A percentile compares a stretch with the other conserved stretches of the same genome.
These are phyloP conservation scores for Plasmodium knowlesi DNA, from an alignment of 169 alveolate species.

Conservation along the genomic window DNA sequence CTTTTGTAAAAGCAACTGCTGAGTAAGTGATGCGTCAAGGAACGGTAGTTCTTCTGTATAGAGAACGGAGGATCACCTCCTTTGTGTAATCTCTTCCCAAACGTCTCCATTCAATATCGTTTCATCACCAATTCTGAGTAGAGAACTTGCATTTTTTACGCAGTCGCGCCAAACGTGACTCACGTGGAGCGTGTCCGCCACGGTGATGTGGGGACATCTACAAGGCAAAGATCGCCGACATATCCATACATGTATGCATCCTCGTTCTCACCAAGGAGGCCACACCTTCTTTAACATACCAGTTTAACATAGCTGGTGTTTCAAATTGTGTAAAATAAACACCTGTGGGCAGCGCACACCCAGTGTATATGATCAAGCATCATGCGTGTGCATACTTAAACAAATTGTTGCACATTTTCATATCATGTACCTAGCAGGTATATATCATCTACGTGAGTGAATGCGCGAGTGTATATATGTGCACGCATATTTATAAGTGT, in stretches of 20 bases:
- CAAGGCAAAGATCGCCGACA: background rate
- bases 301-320: background rate
- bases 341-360: background rate
- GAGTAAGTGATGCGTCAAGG: background rate
- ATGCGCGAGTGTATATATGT: background rate
- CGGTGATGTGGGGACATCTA: background rate
- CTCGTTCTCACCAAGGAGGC: background rate
- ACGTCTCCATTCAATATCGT: background rate
- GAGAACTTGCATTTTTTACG: background rate
- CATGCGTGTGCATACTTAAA: background rate
- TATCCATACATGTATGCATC: background rate
- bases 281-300: background rate
- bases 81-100: background rate
- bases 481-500: background rate
- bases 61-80: background rate
- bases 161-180: background rate
- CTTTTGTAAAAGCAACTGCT: background rate
- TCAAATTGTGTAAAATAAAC: background rate
- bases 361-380: background rate
- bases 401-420: background rate
- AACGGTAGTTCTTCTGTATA: background rate
- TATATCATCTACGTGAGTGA: background rate
- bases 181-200: background rate
- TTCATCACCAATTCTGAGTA: background rate
- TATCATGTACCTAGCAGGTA: background rate